Conservation (phyloP, 2,329 filamentous ascomycete genomes). For the Penicillium sp. region DNA sequence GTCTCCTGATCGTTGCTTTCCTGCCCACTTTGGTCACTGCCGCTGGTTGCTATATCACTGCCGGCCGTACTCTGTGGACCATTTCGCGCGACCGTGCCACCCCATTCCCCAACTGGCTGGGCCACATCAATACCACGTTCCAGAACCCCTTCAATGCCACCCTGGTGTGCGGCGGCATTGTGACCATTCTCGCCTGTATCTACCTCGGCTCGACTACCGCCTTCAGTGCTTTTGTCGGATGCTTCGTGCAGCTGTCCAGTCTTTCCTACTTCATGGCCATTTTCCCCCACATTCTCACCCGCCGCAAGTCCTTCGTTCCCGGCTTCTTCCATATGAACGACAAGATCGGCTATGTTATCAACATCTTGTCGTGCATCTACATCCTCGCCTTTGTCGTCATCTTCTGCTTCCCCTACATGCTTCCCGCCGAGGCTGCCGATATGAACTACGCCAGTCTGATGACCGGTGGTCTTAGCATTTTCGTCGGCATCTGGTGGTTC, state of each 20-base stretch:
- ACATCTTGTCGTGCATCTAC: slow-evolving; percentile 48
- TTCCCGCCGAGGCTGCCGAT: slow-evolving; percentile 43
- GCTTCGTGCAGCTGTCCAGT: slow-evolving; percentile 54
- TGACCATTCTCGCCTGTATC: slow-evolving; percentile 53
- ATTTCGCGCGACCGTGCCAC: slow-evolving; percentile 57
- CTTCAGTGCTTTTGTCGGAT: slow-evolving; percentile 55
- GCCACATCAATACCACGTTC: slow-evolving; percentile 50
- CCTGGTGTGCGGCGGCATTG: slow-evolving; percentile 49
- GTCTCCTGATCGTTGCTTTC: slow-evolving; percentile 55
- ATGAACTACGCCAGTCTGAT: slow-evolving; percentile 55
- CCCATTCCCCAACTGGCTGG: slow-evolving; percentile 51
- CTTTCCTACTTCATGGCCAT: slow-evolving; percentile 53
- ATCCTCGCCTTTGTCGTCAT: slow-evolving; percentile 55
- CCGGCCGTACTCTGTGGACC: slow-evolving; percentile 58
- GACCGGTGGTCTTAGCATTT: slow-evolving; percentile 49
- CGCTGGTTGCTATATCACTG: slow-evolving; percentile 54
- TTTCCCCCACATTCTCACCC: slow-evolving; percentile 48
- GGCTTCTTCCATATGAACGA: slow-evolving; percentile 53
- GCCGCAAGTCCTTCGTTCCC: slow-evolving; percentile 48
- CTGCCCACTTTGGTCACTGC: slow-evolving; percentile 51
- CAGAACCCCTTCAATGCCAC: slow-evolving; percentile 58
- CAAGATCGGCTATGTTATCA: slow-evolving; percentile 47
- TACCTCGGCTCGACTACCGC: slow-evolving; percentile 52
- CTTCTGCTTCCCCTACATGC: slow-evolving; percentile 54
- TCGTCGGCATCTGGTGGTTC: slow-evolving; percentile 47